Base-by-base conservation (phyloP, 371 early-diverging fungal genomes). In the Parasitella parasitica region DNA sequence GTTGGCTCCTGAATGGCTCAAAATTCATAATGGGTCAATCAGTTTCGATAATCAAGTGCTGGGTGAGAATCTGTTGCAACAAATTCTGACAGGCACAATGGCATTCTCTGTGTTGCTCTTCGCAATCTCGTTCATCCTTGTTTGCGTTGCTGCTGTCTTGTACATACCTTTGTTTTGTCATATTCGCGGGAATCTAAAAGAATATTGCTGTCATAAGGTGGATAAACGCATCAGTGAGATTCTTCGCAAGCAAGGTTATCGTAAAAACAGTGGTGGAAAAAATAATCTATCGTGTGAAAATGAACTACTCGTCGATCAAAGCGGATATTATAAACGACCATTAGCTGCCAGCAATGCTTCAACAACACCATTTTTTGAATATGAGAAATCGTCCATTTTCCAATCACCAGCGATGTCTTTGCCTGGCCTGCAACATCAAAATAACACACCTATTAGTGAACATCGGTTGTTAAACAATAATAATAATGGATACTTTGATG, bases 141-240 rank as follows among this genome's bases (percentile, higher is more conserved):
- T 90, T 4, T 68, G 90, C 13, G 48, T 80, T 28, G 94, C 94
- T 15, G 75, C 78, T 13, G 57, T 93, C 28, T 39, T 93, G 32
- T 95, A 95, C 66, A 80, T 95, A 34, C 96, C 94, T 6, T 70
- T 95, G 35, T 69, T 93, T 32, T 88, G 86, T 67, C 82, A 86
- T 51, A 92, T 95, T 55, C 88, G 84, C 34, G 96, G 96, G 18
- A 95, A 94, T 64, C 73, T 95, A 56, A 95, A 95, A 71, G 96
- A 95, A 67, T 95, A 90, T 64, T 92, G 93, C 65, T 93, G 92
- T 66, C 92, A 93, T 78, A 92, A 91, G 72, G 88, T 95, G 15
- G 96, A 94, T 72, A 95, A 94, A 69, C 76, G 94, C 76, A 62
- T 67, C 28, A 18, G 53, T 13, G 32, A 28, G 3, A 27, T 67